Base-by-base conservation (phyloP, 192 early-diverging fungal species). In the Coemansia sp. region DNA sequence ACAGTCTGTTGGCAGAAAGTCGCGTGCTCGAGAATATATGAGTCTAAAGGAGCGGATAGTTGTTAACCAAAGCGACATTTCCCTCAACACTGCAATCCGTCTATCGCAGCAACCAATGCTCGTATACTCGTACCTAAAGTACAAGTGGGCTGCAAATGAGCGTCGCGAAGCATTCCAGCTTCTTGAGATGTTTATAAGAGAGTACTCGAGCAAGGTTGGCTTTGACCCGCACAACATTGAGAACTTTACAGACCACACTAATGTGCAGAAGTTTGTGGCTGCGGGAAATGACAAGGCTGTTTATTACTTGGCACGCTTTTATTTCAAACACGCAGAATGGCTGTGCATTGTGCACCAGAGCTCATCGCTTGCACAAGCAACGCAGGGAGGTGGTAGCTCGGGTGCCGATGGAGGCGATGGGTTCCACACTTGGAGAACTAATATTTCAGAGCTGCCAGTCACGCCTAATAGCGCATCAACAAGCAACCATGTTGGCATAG, bases 241-340 rank as follows among this genome's bases (percentile, higher is more conserved):
- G 0, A 46, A 61, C 45, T 76, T 76, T 62, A 48, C 40, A 18
- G 55, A 71, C 46, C 64, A 68, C 12, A 21, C 66, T 8, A 61
- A 71, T 42, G 51, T 62, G 9, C 41, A 12, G 4, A 45, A 9
- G 9, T 59, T 41, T 22, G 18, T 6, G 7, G 57, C 32, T 13
- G 40, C 57, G 8, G 8, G 39, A 18, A 66, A 71, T 7, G 45
- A 54, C 19, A 49, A 39, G 42, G 52, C 52, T 2, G 51, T 90
- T 13, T 65, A 62, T 22, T 41, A 68, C 40, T 77, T 93, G 22
- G 87, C 91, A 11, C 85, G 92, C 18, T 97, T 96, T 70, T 94
- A 96, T 74, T 85, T 94, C 40, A 93, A 94, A 71, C 87, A 91
- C 54, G 97, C 94, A 36, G 94, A 98, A 78, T 98, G 97, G 97